Base-by-base conservation (phyloP, 2,329 filamentous ascomycete genomes). In the Aspergillus terreus region DNA sequence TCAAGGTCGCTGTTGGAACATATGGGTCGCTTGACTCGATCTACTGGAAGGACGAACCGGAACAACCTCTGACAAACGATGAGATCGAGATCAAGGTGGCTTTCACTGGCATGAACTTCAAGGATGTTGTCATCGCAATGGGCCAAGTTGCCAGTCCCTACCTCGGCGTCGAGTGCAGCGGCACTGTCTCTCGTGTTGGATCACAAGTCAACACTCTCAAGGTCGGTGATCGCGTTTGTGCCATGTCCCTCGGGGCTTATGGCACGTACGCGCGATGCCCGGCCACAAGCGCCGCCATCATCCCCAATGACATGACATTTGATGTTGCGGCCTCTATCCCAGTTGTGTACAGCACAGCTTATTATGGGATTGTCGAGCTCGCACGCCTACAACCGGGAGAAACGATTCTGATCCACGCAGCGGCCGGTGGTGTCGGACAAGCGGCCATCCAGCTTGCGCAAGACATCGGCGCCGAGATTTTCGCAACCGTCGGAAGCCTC, bases 191-290 rank as follows among this genome's bases (percentile, higher is more conserved):
- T 25, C 15, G 45, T 23, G 53, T 67, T 7, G 66, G 68, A 3
- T 49, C 50, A 10, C 54, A 53, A 15, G 62, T 66, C 10, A n/a
- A 46, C 5, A 21, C 32, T 6, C 14, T 47, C 25, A 23, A 19
- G 4, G 5, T 19, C 12, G 71, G 71, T 6, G 70, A 74, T 46
- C 57, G 63, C 14, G 68, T 73, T 3, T 59, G 62, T 38, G 68
- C 60, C 3, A 58, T 65, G 56, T 49, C 47, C 9, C 50, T 58
- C 33, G 65, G 65, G 3, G 50, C 57, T 12, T 71, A 62, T 47
- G 38, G 59, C 1, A 69, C 56, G 6, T 61, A 59, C 25, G 53
- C 58, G 17, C 54, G 65, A 38, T 50, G 57, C 25, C 17, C 41
- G 5, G 47, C 17, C 17, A 38, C 33, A 14, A 44, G 54, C 43